phyloP scores from a whole-genome alignment of 441 rosid species.

The Adansonia gregorii region DNA sequence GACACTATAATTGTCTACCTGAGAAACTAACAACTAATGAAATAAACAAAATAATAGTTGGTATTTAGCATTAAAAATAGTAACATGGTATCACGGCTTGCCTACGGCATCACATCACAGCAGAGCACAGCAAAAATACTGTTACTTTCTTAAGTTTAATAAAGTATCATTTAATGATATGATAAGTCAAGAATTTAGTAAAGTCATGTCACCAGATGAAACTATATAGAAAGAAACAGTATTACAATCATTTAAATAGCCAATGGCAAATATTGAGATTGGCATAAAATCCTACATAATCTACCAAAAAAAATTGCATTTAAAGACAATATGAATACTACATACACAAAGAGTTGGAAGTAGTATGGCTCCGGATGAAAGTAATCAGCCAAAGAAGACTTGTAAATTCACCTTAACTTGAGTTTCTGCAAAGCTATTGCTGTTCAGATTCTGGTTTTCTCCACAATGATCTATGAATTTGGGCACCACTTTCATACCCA shows the following conservation, averaged over 20 bases:
- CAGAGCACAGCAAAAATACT: neutral
- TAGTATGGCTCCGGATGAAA: constrained; percentile 18
- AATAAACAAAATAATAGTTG: neutral
- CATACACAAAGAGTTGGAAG: constrained; percentile 18
- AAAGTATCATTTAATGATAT: neutral
- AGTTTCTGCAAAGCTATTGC: constrained; percentile 35
- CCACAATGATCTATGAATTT: constrained; percentile 42
- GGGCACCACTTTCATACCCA: constrained; percentile 64
- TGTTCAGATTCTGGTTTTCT: constrained; percentile 51
- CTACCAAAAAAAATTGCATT: constrained; percentile 19
- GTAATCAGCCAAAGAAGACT: constrained; percentile 9
- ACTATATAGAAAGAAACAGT: constrained; percentile 19
- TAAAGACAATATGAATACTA: constrained; percentile 16
- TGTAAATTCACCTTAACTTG: constrained; percentile 29
- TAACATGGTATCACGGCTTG: neutral
- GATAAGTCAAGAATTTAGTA: neutral
- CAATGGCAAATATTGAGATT: constrained; percentile 22
- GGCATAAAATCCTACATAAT: constrained; percentile 34
- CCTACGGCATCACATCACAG: neutral
- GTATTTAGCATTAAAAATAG: neutral
- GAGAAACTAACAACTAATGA: neutral
- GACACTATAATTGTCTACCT: neutral
- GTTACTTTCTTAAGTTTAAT: neutral
- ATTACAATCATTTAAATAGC: constrained; percentile 24
- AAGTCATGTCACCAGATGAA: neutral